A percentile compares a stretch with the other conserved stretches of the same genome.
Conservation (phyloP, 164 flowering plant species). For the Kalanchoe fedtschenkoi region DNA sequence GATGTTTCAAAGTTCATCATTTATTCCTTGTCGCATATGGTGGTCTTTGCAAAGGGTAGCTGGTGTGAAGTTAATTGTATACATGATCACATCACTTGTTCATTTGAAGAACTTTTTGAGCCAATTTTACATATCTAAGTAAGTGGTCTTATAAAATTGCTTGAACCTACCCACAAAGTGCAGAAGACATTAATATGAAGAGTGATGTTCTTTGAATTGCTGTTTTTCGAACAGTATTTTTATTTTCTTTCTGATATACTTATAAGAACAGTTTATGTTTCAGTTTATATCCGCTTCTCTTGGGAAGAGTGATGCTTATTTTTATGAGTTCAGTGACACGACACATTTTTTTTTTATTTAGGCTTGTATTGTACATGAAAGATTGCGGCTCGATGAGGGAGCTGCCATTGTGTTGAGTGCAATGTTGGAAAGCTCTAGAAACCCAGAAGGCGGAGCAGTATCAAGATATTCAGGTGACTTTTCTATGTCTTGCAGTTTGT, state of each 20-base stretch:
- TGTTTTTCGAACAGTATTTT: no score
- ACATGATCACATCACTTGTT: not conserved
- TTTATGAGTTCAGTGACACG: not conserved
- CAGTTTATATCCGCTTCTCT: no score
- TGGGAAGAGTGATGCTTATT: not conserved
- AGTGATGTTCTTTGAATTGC: no score
- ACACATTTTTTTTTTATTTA: conserved; percentile 9
- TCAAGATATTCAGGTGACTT: conserved; percentile 50
- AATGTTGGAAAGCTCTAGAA: conserved; percentile 46
- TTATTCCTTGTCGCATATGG: not conserved
- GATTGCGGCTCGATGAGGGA: conserved; percentile 41
- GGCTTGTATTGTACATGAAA: conserved; percentile 68
- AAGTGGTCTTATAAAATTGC: no score
- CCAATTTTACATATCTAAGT: no score
- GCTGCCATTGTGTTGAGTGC: conserved; percentile 59
- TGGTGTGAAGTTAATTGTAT: not conserved
- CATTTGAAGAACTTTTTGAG: not conserved
- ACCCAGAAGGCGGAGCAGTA: conserved; percentile 37
- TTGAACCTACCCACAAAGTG: not conserved
- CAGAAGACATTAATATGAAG: not conserved
- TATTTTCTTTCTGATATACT: not conserved
- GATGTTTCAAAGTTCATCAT: not conserved
- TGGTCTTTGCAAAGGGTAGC: not conserved
- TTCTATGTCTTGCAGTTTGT: not conserved
- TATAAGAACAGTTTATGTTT: no score